Evolutionary conservation across 169 alveolate genomes (phyloP), one percentile per base, ranked within the genome.

Genomic region (Plasmodium billcollinsi): DNA sequence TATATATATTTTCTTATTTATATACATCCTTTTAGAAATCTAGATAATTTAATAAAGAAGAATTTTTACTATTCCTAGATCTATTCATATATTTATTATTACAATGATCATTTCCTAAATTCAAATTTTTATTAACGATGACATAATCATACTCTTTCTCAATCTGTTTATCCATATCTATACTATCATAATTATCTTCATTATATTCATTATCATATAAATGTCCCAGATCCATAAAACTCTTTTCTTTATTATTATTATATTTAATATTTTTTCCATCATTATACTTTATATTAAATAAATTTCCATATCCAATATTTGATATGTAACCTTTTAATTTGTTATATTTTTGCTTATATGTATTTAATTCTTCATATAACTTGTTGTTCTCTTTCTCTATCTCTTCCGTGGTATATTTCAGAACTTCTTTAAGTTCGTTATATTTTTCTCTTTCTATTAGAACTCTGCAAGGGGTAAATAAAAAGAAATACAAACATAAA

Each of bases 291-390:
- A 52, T 45, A 50, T 85, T 85, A 52, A 85, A 85, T 29, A 85
- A 39, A 20, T 61, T 71, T 1, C 92, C 92, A 85, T 85, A 85
- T 5, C 92, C 92, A 15, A 85, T 85, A 67, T 85, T 85, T n/a
- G 92, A 85, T 71, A 85, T 85, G 6, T 43, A 29, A 62, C 88
- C 72, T 65, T 54, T 45, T 49, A 85, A 65, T 59, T 72, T 58
- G 56, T 47, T 71, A 52, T 85, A 85, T 59, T 85, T 85, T 39
- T 70, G 43, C 61, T 85, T 85, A 20, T 59, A 85, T n/a, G 54
- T 43, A 85, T 67, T 50, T 61, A 85, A 59, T 71, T 85, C 92
- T 21, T 85, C 75, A 66, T 85, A 85, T 50, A 85, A 65, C 45
- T 65, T 85, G 11, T 49, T 49, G 26, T 85, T 85, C 39, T 85